Percentiles rank a stretch among this genome's conserved stretches.
Evolutionary conservation across 345 rosid species (phyloP).

Genomic region (Lepidium africanum): DNA sequence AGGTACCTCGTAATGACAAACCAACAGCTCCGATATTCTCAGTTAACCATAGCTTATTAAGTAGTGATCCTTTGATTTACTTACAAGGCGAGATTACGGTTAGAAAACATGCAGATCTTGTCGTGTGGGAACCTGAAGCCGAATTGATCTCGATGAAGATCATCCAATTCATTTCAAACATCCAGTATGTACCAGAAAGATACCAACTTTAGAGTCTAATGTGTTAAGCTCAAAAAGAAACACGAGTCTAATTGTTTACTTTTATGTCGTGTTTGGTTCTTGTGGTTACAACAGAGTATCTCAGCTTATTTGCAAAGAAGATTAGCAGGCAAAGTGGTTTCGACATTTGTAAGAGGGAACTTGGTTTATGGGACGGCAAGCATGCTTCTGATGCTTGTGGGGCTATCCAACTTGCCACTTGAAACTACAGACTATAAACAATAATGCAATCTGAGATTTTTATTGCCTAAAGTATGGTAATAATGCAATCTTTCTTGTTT

Average conservation of each 20-base stretch:
- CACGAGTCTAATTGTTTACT: neutral
- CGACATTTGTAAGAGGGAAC: conserved; percentile 86
- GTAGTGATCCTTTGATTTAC: neutral
- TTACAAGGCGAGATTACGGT: conserved; percentile 63
- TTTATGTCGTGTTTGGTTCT: neutral
- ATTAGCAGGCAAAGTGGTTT: conserved; percentile 68
- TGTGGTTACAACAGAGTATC: conserved; percentile 41
- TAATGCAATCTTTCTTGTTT: too few species aligned
- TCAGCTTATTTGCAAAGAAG: conserved; percentile 83
- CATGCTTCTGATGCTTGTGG: conserved; percentile 87
- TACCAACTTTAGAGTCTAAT: neutral
- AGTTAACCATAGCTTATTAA: neutral
- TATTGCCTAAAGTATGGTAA: too few species aligned
- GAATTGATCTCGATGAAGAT: conserved; percentile 54
- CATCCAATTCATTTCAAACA: conserved; percentile 64
- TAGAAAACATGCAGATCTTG: conserved; percentile 80
- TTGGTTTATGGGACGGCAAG: conserved; percentile 71
- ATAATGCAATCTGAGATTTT: neutral
- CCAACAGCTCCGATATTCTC: neutral
- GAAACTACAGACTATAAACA: neutral
- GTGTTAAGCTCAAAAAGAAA: neutral
- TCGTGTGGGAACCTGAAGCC: conserved; percentile 71
- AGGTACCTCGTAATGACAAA: neutral
- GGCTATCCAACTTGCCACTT: conserved; percentile 48
- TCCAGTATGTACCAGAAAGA: conserved; percentile 42